Percentiles rank a stretch among this genome's conserved stretches.
These are phyloP conservation scores for Didymosphaeria variabile DNA, from an alignment of 2,329 filamentous ascomycete species.

Conservation along the genomic window DNA sequence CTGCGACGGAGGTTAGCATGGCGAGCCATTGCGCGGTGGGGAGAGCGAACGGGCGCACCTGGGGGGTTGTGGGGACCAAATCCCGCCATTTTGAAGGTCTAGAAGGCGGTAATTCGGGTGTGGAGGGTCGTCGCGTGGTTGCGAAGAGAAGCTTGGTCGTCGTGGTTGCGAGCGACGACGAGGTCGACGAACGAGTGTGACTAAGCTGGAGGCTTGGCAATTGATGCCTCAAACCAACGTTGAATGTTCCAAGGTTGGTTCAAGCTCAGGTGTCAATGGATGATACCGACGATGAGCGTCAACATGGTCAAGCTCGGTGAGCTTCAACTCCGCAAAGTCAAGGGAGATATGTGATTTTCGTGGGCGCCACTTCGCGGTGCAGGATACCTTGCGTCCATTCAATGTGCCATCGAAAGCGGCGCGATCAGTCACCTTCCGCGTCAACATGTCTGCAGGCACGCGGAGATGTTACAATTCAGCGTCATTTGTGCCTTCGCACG, in stretches of 20 bases:
- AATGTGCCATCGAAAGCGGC: too few species aligned
- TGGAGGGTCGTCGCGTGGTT: constrained; percentile 17
- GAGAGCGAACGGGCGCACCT: constrained; percentile 22
- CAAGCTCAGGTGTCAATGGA: too few species aligned
- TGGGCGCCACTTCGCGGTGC: too few species aligned
- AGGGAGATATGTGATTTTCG: too few species aligned
- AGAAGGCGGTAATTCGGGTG: constrained; percentile 13
- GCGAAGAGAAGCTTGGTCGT: constrained; percentile 25
- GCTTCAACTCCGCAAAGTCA: too few species aligned
- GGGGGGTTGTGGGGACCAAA: constrained; percentile 32
- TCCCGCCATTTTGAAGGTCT: constrained; percentile 39
- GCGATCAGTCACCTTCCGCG: not conserved
- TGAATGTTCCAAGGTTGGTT: too few species aligned
- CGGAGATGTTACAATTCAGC: too few species aligned
- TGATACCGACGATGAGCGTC: too few species aligned
- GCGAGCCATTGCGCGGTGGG: constrained; percentile 14
- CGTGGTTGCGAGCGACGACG: constrained; percentile 6
- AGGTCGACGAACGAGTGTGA: constrained; percentile 7
- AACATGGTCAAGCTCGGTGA: too few species aligned
- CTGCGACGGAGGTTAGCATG: constrained; percentile 48
- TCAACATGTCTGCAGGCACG: not conserved
- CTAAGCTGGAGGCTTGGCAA: constrained; percentile 14
- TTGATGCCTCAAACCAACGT: not conserved
- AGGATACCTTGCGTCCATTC: too few species aligned
- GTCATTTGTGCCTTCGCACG: too few species aligned